Evolutionary conservation across 2,329 filamentous ascomycete species (phyloP).

Genomic region (Talaromyces sp.): DNA sequence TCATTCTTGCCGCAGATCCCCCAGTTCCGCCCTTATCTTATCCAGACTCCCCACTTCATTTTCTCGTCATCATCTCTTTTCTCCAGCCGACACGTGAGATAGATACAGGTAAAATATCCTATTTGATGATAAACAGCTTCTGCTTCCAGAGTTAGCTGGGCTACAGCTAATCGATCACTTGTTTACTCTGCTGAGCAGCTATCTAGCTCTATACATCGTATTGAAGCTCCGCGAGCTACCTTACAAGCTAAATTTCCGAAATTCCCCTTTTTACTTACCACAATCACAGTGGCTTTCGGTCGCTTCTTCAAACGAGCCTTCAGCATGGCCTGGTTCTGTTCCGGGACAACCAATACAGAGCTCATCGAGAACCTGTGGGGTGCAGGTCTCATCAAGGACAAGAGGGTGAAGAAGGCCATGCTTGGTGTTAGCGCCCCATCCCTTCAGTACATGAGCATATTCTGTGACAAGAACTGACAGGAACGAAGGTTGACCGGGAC

Average conservation of each 20-base stretch:
- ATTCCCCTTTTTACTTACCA: neutral
- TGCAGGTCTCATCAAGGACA: constrained; percentile 68
- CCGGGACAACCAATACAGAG: constrained; percentile 68
- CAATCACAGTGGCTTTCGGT: constrained; percentile 16
- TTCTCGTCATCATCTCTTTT: neutral
- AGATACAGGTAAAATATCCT: neutral
- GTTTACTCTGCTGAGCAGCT: neutral
- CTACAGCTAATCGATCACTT: neutral
- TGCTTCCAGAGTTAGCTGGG: too few relatives aligned
- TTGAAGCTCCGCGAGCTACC: neutral
- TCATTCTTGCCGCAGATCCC: constrained; percentile 3
- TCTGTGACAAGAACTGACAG: neutral
- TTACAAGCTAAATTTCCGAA: neutral
- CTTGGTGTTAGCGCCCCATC: constrained; percentile 52
- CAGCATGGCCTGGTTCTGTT: constrained; percentile 85
- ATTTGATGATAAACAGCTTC: neutral
- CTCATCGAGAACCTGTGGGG: constrained; percentile 74
- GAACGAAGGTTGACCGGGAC: constrained; percentile 72
- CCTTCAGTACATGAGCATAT: too few relatives aligned
- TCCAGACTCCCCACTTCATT: neutral
- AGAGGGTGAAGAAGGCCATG: constrained; percentile 75
- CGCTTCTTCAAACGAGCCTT: constrained; percentile 15
- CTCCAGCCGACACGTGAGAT: neutral
- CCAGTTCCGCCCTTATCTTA: constrained; percentile 8
- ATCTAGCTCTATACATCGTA: neutral